Percentiles rank a stretch among this genome's conserved stretches.
phyloP scores from a whole-genome alignment of 495 filamentous ascomycete species.

The Extremus antarcticus region DNA sequence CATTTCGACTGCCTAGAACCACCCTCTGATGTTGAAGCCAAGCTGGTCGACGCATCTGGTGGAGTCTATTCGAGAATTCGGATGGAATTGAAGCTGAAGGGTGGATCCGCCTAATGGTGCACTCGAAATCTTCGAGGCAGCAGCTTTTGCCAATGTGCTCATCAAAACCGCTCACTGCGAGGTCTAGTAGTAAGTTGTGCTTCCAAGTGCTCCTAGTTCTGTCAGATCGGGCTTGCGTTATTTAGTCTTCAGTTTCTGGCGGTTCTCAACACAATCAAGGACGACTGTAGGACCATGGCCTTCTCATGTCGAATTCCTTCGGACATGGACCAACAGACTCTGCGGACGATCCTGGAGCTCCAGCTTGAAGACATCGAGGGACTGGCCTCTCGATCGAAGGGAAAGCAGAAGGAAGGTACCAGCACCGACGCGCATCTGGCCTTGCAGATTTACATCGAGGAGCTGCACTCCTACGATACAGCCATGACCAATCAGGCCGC shows the following conservation, averaged over 20 bases:
- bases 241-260: too few species aligned
- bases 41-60: too few species aligned
- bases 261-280: too few species aligned
- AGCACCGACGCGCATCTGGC: constrained; percentile 1
- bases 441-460: constrained; percentile 9
- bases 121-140: not conserved
- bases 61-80: too few species aligned
- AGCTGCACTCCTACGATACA: not conserved
- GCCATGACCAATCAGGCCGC: not conserved
- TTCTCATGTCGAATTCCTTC: not conserved
- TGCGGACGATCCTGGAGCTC: constrained; percentile 2
- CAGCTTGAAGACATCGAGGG: constrained; percentile 6
- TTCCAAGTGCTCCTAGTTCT: too few species aligned
- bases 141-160: not conserved
- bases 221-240: too few species aligned
- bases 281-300: not conserved
- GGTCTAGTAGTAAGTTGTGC: too few species aligned
- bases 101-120: too few species aligned
- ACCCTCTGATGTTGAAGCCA: too few species aligned
- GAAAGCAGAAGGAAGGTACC: constrained; percentile 10
- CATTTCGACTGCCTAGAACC: too few species aligned
- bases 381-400: not conserved
- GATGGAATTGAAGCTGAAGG: too few species aligned
- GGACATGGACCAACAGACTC: constrained; percentile 4
- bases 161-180: too few species aligned